A percentile compares a stretch with the other conserved stretches of the same genome.
These are phyloP conservation scores for Myxozyma lipomycoides DNA, from an alignment of 805 yeast species.

Conservation along the genomic window DNA sequence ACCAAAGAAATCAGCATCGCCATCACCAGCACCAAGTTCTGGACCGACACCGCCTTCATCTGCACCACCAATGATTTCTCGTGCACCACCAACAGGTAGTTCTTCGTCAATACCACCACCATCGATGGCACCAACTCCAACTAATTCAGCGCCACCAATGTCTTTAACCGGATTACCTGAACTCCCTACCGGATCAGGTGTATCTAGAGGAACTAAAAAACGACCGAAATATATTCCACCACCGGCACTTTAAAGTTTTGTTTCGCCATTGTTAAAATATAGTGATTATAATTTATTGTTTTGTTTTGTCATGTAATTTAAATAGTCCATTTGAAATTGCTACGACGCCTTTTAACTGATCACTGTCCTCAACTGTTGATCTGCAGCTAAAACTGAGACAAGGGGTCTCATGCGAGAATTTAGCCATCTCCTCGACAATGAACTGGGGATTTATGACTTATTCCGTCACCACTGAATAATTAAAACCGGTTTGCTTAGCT, in stretches of 20 bases:
- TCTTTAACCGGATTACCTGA: constrained; percentile 18
- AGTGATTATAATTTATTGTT: no score
- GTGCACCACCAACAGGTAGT: constrained; percentile 1
- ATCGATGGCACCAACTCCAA: constrained; percentile 9
- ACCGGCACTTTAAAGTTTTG: constrained; percentile 14
- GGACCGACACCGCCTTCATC: not conserved
- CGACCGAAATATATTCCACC: constrained; percentile 26
- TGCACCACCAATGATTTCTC: not conserved
- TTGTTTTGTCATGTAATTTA: no score
- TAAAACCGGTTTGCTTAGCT: no score
- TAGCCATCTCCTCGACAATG: no score
- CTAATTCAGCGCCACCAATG: constrained; percentile 17
- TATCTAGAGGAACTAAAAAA: constrained; percentile 13
- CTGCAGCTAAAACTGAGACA: no score
- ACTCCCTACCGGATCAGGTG: constrained; percentile 7
- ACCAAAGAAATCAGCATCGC: constrained; percentile 14
- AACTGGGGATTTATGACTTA: no score
- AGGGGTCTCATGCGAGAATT: no score
- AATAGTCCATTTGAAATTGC: no score
- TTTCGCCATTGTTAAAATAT: no score
- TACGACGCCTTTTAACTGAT: no score
- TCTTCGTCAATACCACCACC: constrained; percentile 6
- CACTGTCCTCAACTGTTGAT: no score
- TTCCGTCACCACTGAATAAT: no score
- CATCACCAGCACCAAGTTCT: not conserved